Evolutionary conservation across 2,329 filamentous ascomycete species (phyloP).

Genomic region (Colletotrichum nymphaeae): DNA sequence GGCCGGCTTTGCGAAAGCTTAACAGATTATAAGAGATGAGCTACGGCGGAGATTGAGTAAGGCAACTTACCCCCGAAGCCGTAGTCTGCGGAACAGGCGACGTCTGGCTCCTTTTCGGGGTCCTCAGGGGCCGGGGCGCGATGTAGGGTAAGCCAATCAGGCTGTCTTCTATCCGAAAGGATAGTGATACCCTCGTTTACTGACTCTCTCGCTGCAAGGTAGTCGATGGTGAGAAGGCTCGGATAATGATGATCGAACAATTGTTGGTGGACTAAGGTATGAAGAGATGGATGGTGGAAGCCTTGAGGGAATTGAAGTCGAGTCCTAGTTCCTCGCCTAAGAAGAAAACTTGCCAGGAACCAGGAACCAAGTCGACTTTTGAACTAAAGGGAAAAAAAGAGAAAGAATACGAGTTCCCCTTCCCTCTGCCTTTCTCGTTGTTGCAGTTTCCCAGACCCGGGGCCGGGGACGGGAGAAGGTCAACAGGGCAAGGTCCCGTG

Average conservation of each 20-base stretch:
- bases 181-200: too few relatives aligned
- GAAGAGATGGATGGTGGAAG: not conserved
- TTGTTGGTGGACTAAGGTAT: not conserved
- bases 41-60: not conserved
- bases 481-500: conserved; percentile 11
- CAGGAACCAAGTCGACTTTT: not conserved
- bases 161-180: not conserved
- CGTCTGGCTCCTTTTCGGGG: not conserved
- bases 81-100: not conserved
- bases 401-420: not conserved
- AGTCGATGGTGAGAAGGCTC: not conserved
- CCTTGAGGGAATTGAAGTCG: not conserved
- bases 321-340: not conserved
- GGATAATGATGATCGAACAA: not conserved
- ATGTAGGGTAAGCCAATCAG: not conserved
- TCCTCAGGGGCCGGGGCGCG: not conserved
- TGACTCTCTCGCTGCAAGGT: too few relatives aligned
- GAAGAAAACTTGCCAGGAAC: not conserved
- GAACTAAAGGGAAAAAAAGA: not conserved
- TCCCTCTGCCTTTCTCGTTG: not conserved
- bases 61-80: not conserved
- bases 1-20: not conserved
- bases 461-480: not conserved
- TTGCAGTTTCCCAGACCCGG: not conserved
- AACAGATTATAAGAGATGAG: conserved; percentile 22